A percentile compares a stretch with the other conserved stretches of the same genome.
Conservation (phyloP, 164 flowering plant genomes). For the Nymphaea colorata region DNA sequence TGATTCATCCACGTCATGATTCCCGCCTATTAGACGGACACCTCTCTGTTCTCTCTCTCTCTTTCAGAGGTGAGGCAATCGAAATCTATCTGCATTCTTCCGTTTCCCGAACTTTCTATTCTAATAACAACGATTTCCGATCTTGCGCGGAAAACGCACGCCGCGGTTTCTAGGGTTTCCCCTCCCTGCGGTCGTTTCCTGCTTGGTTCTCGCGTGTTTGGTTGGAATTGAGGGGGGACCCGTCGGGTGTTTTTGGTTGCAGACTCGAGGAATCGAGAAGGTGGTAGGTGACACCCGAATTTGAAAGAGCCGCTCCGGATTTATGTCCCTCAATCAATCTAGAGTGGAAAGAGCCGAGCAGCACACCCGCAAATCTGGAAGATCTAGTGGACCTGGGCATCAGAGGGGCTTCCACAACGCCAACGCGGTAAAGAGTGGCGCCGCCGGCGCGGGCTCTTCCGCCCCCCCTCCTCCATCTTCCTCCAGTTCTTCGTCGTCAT, state of each 20-base stretch:
- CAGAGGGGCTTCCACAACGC: conserved; percentile 37
- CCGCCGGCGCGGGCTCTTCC: conserved; percentile 40
- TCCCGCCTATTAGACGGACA: conserved; percentile 13
- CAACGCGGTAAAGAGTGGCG: conserved; percentile 36
- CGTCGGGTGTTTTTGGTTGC: conserved; percentile 2
- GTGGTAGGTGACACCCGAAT: conserved; percentile 1
- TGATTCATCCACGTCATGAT: conserved; percentile 8
- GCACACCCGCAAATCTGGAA: conserved; percentile 26
- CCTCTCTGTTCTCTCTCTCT: conserved; percentile 1
- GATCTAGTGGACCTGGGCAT: conserved; percentile 22
- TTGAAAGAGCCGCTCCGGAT: conserved; percentile 23
- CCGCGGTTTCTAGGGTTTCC: conserved; percentile 1
- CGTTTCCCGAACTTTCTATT: not conserved
- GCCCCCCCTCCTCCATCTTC: conserved; percentile 10
- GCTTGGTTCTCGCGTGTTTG: conserved; percentile 2
- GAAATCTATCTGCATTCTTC: conserved; percentile 4
- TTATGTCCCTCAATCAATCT: conserved; percentile 82
- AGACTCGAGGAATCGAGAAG: conserved; percentile 8
- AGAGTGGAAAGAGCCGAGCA: conserved; percentile 55
- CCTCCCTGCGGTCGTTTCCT: conserved; percentile 1
- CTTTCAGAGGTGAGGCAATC: conserved; percentile 7
- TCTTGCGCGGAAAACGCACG: conserved; percentile 2
- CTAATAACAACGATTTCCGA: not conserved
- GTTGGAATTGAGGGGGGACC: not conserved
- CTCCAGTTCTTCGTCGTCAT: conserved; percentile 15